Percentiles rank a stretch among this genome's conserved stretches.
These are phyloP conservation scores for Retiboletus flavoniger DNA, from an alignment of 1,284 basidiomycete genomes.

Conservation along the genomic window DNA sequence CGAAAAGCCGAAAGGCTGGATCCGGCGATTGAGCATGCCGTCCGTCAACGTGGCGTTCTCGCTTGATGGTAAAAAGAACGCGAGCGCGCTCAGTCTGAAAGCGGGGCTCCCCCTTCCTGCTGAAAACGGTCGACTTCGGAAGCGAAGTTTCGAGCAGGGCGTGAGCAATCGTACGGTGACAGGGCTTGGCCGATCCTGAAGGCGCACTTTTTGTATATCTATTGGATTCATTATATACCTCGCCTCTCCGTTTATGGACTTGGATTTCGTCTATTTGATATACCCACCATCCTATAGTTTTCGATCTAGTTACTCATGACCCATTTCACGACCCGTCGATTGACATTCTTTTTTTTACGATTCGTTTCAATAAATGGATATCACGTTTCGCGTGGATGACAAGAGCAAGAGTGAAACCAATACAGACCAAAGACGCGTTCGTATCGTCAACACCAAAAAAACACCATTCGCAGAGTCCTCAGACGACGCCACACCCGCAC, in stretches of 20 bases:
- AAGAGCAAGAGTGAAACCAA: no score
- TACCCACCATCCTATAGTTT: slow-evolving; percentile 14
- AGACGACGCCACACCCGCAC: not conserved
- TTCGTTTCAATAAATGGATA: not conserved
- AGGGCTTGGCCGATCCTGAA: slow-evolving; percentile 32
- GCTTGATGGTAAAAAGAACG: slow-evolving; percentile 46
- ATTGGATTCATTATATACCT: slow-evolving; percentile 9
- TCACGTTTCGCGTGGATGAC: no score
- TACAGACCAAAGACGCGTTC: not conserved
- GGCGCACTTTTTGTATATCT: slow-evolving; percentile 1
- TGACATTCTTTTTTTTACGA: not conserved
- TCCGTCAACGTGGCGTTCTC: slow-evolving; percentile 56
- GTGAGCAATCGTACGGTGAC: slow-evolving; percentile 43
- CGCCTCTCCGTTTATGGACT: not conserved
- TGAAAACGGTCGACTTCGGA: slow-evolving; percentile 43
- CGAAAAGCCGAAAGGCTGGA: slow-evolving; percentile 70
- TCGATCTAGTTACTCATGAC: slow-evolving; percentile 3
- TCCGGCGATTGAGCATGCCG: slow-evolving; percentile 74
- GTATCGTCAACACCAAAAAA: slow-evolving; percentile 3
- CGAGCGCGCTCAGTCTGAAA: slow-evolving; percentile 40
- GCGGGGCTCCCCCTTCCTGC: slow-evolving; percentile 27
- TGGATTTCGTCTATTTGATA: slow-evolving; percentile 1
- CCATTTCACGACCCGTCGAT: slow-evolving; percentile 1
- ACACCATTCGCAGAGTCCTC: slow-evolving; percentile 3
- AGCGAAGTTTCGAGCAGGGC: slow-evolving; percentile 47